Evolutionary conservation across 2,329 filamentous ascomycete species (phyloP).

Genomic region (Ustulina deusta): DNA sequence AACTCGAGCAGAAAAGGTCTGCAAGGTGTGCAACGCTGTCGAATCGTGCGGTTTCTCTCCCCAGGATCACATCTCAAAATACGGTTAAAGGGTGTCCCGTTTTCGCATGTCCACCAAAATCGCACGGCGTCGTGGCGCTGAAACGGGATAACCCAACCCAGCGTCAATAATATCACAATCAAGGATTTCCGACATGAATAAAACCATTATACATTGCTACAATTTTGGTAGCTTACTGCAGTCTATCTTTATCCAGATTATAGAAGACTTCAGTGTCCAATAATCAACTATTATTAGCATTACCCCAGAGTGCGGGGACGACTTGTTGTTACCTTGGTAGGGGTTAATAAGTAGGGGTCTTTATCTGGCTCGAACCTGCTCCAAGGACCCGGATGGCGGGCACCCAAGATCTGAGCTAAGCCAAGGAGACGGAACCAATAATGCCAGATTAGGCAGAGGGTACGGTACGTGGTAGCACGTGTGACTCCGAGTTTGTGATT

Average conservation of each 20-base stretch:
- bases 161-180: neutral
- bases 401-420: neutral
- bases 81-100: neutral
- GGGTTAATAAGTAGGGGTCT: neutral
- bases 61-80: neutral
- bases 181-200: neutral
- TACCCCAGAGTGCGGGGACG: neutral
- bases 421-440: neutral
- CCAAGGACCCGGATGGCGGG: neutral
- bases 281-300: too few relatives aligned
- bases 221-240: neutral
- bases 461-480: neutral
- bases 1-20: conserved; percentile 2
- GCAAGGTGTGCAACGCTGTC: conserved; percentile 6
- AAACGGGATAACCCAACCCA: neutral
- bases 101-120: conserved; percentile 2
- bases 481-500: neutral
- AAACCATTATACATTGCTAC: neutral
- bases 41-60: neutral
- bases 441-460: neutral
- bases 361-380: neutral
- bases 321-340: too few relatives aligned
- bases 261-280: too few relatives aligned
- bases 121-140: neutral
- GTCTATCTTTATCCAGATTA: neutral